Evolutionary conservation across 2,329 filamentous ascomycete genomes (phyloP).

Genomic region (Coleophoma eucalyptorum): DNA sequence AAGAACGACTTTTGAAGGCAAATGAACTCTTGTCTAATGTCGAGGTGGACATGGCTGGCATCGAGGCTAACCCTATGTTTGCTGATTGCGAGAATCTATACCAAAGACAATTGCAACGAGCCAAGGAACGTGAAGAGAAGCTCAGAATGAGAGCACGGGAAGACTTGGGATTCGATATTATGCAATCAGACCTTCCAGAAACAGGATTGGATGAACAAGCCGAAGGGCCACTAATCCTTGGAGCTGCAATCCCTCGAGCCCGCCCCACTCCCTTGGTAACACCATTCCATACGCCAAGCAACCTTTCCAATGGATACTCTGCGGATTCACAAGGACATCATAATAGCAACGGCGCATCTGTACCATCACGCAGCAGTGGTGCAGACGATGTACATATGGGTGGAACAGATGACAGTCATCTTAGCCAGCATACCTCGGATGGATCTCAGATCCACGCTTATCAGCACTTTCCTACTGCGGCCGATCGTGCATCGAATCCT

Average conservation of each 20-base stretch:
- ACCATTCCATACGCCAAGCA: slow-evolving; percentile 43
- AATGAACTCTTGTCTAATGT: slow-evolving; percentile 92
- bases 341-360: slow-evolving; percentile 53
- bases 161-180: slow-evolving; percentile 22
- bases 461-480: slow-evolving; percentile 34
- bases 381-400: slow-evolving; percentile 59
- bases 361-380: slow-evolving; percentile 32
- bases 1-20: slow-evolving; percentile 77
- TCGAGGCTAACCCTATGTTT: slow-evolving; percentile 64
- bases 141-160: slow-evolving; percentile 42
- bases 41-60: slow-evolving; percentile 81
- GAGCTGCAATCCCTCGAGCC: slow-evolving; percentile 57
- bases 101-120: slow-evolving; percentile 64
- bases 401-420: slow-evolving; percentile 41
- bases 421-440: slow-evolving; percentile 41
- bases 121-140: slow-evolving; percentile 55
- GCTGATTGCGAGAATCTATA: slow-evolving; percentile 83
- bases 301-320: slow-evolving; percentile 57
- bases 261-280: slow-evolving; percentile 20
- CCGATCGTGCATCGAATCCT: slow-evolving; percentile 34
- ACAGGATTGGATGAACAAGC: slow-evolving; percentile 19
- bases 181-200: slow-evolving; percentile 44
- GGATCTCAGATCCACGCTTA: slow-evolving; percentile 38
- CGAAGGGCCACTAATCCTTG: slow-evolving; percentile 54
- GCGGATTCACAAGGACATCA: slow-evolving; percentile 33